These are phyloP conservation scores for Fusarium setosum DNA, from an alignment of 2,329 filamentous ascomycete genomes.

Conservation along the genomic window DNA sequence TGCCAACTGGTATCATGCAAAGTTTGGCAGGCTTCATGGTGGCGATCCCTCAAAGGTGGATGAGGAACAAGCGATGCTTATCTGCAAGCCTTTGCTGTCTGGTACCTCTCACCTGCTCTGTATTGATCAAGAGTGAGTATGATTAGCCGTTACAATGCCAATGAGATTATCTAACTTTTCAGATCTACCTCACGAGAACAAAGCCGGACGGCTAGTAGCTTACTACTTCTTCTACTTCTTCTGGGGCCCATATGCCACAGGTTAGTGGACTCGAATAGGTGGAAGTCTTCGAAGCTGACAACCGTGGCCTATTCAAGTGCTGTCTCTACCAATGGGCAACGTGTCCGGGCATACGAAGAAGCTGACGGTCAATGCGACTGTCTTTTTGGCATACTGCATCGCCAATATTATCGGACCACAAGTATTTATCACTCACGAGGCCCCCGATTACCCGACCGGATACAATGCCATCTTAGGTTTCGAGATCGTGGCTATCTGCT, in stretches of 20 bases:
- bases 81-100: constrained; percentile 18
- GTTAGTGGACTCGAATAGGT: constrained; percentile 2
- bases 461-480: not conserved
- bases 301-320: not conserved
- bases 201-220: constrained; percentile 46
- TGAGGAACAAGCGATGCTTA: constrained; percentile 21
- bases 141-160: no score
- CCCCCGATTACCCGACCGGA: constrained; percentile 54
- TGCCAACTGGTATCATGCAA: constrained; percentile 9
- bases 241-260: constrained; percentile 42
- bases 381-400: constrained; percentile 56
- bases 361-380: constrained; percentile 55
- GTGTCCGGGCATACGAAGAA: constrained; percentile 40
- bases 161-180: no score
- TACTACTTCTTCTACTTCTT: constrained; percentile 36
- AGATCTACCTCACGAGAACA: constrained; percentile 51
- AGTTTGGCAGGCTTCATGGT: constrained; percentile 2
- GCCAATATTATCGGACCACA: constrained; percentile 54
- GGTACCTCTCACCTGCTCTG: constrained; percentile 14
- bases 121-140: not conserved
- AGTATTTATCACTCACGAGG: constrained; percentile 55
- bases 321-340: constrained; percentile 40
- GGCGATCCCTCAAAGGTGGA: constrained; percentile 17
- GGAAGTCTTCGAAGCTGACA: constrained; percentile 1
- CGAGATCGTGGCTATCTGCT: constrained; percentile 4